These are phyloP conservation scores for Infundibulicybe gibba DNA, from an alignment of 768 basidiomycete genomes.

Conservation along the genomic window DNA sequence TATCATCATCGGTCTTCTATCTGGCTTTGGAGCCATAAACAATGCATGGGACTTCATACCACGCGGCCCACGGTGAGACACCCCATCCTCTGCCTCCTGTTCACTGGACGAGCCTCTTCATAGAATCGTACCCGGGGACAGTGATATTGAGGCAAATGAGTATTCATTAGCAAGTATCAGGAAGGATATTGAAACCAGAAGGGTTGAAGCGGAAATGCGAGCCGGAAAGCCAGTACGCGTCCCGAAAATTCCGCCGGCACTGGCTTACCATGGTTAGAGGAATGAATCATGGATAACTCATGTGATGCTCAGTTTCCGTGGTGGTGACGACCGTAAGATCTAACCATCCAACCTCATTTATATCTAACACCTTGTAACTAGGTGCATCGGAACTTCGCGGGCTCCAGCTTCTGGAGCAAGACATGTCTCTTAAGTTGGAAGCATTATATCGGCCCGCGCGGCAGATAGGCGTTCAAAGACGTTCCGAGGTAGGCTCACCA, in stretches of 20 bases:
- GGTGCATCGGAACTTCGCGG: constrained; percentile 59
- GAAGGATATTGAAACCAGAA: constrained; percentile 47
- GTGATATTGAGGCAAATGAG: constrained; percentile 52
- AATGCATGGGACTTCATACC: constrained; percentile 63
- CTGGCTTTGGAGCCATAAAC: constrained; percentile 75
- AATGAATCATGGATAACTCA: constrained; percentile 43
- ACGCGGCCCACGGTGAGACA: constrained; percentile 19
- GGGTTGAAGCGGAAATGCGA: constrained; percentile 26
- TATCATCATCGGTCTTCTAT: constrained; percentile 72
- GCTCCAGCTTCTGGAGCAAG: constrained; percentile 61
- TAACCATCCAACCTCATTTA: too few relatives aligned
- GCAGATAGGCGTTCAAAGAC: constrained; percentile 49
- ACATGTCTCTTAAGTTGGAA: constrained; percentile 60
- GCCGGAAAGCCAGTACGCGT: constrained; percentile 17
- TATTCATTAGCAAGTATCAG: constrained; percentile 56
- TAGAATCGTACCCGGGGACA: constrained; percentile 41
- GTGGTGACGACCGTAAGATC: constrained; percentile 35
- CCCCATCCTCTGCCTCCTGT: not conserved
- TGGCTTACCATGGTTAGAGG: not conserved
- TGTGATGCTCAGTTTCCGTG: constrained; percentile 47
- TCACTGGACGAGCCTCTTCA: not conserved
- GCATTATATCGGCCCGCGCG: constrained; percentile 45
- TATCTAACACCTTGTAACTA: constrained; percentile 11
- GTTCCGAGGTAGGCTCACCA: constrained; percentile 47
- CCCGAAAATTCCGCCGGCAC: not conserved